These are phyloP conservation scores for Olyra latifolia DNA, from an alignment of 176 grass and related monocot species.

Conservation along the genomic window DNA sequence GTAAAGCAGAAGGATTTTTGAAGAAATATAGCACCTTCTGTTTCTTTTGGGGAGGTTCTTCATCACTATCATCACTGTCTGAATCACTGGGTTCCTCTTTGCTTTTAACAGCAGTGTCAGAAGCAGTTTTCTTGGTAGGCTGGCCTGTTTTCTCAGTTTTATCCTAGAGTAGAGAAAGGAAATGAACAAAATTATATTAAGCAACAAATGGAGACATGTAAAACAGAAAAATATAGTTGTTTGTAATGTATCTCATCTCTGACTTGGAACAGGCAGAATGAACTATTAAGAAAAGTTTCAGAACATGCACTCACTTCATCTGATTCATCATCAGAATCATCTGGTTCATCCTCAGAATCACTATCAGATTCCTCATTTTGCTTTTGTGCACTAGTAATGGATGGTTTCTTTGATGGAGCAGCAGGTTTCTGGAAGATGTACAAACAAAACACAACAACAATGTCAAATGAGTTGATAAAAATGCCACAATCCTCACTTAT, in stretches of 20 bases:
- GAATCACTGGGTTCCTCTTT: conserved; percentile 50
- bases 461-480: not conserved
- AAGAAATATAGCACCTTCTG: conserved; percentile 38
- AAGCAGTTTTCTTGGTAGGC: conserved; percentile 8
- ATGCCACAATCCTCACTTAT: not conserved
- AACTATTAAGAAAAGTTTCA: not conserved
- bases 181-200: not conserved
- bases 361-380: conserved; percentile 31
- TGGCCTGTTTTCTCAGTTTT: conserved; percentile 20
- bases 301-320: conserved; percentile 26
- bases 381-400: not conserved
- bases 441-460: not conserved
- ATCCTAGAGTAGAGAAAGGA: conserved; percentile 32
- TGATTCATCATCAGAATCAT: conserved; percentile 45
- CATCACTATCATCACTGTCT: conserved; percentile 54
- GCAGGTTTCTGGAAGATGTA: conserved; percentile 34
- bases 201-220: not conserved
- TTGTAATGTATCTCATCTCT: conserved; percentile 15
- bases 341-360: conserved; percentile 41
- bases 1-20: not conserved
- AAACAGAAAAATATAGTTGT: not conserved
- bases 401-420: conserved; percentile 25
- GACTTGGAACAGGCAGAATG: not conserved
- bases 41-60: conserved; percentile 72
- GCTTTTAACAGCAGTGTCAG: conserved; percentile 31